These are phyloP conservation scores for Fusarium drepaniforme DNA, from an alignment of 2,329 filamentous ascomycete genomes.

Conservation along the genomic window DNA sequence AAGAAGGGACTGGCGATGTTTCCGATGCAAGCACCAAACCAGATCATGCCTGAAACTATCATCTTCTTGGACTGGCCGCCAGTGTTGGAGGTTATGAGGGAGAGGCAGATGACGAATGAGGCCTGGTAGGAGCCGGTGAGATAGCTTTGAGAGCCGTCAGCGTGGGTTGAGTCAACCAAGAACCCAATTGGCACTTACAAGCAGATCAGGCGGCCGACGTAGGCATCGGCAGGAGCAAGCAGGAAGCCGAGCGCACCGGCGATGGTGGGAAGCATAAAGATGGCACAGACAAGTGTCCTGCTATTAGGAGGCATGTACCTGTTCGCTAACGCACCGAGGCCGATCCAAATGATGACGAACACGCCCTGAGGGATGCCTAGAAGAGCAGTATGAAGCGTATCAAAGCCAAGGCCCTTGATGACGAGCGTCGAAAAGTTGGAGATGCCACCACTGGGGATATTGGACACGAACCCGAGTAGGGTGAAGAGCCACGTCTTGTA, in stretches of 20 bases:
- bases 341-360: constrained; percentile 55
- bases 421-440: constrained; percentile 72
- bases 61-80: constrained; percentile 73
- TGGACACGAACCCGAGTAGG: constrained; percentile 64
- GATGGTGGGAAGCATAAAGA: constrained; percentile 71
- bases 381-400: constrained; percentile 51
- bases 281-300: constrained; percentile 64
- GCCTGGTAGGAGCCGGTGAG: constrained; percentile 55
- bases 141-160: constrained; percentile 35
- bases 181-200: constrained; percentile 49
- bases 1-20: constrained; percentile 75
- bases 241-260: constrained; percentile 69
- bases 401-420: constrained; percentile 69
- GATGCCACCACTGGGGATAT: constrained; percentile 69
- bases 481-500: constrained; percentile 72
- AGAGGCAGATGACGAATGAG: constrained; percentile 55
- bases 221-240: constrained; percentile 62
- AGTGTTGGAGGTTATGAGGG: constrained; percentile 62
- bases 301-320: constrained; percentile 57
- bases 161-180: fast-evolving
- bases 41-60: constrained; percentile 71
- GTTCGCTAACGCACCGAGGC: constrained; percentile 54
- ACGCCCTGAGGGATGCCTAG: constrained; percentile 54
- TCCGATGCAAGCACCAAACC: constrained; percentile 70
- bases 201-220: constrained; percentile 67